These are phyloP conservation scores for Kingdonia uniflora DNA, from an alignment of 164 flowering plant species.

Conservation along the genomic window DNA sequence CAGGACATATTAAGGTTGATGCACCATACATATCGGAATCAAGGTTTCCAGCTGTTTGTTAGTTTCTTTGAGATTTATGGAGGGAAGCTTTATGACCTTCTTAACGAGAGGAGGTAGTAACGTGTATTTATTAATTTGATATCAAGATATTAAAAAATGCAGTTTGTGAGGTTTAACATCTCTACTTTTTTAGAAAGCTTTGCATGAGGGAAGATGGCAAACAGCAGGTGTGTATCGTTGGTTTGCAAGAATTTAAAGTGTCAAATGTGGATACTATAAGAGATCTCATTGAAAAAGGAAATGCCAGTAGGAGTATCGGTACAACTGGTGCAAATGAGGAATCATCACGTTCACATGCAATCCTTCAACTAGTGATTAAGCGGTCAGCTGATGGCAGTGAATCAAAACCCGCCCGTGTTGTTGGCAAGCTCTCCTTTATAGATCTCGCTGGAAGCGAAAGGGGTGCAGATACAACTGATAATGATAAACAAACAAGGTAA, in stretches of 20 bases:
- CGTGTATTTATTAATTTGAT: background rate
- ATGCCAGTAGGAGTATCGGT: conserved; percentile 84
- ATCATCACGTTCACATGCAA: conserved; percentile 96
- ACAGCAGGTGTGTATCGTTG: conserved; percentile 92
- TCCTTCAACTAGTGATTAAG: conserved; percentile 85
- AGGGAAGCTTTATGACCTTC: conserved; percentile 85
- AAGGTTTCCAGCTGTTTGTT: conserved; percentile 74
- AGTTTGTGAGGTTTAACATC: background rate
- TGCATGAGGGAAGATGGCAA: conserved; percentile 99
- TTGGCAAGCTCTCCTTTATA: conserved; percentile 91
- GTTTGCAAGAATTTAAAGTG: conserved; percentile 75
- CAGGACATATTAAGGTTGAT: conserved; percentile 68
- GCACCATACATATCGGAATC: conserved; percentile 63
- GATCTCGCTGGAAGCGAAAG: conserved; percentile 99
- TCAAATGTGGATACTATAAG: conserved; percentile 61
- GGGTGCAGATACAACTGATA: conserved; percentile 97
- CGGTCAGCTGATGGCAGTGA: conserved; percentile 62
- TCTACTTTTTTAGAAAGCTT: conserved; percentile 44
- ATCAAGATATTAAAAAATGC: background rate
- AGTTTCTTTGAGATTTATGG: conserved; percentile 99
- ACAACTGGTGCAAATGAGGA: conserved; percentile 99
- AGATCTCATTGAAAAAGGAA: conserved; percentile 84
- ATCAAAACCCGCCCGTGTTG: conserved; percentile 66
- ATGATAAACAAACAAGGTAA: conserved; percentile 92
- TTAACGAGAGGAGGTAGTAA: conserved; percentile 72